phyloP scores from a whole-genome alignment of 108 stramenopile genomes.

The Cyclotella choctawhatcheeana region DNA sequence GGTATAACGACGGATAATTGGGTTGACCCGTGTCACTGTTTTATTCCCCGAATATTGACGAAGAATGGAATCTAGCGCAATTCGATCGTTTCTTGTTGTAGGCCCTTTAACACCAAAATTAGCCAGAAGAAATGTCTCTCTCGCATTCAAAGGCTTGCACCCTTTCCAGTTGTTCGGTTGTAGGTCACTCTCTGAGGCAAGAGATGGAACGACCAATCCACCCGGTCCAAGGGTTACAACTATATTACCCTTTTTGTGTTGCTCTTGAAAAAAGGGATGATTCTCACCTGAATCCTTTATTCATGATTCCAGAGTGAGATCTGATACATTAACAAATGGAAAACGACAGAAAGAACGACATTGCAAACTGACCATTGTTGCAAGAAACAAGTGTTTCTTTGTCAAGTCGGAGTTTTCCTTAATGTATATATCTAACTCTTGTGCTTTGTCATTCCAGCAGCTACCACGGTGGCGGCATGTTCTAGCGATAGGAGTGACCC shows the following conservation, averaged over 20 bases:
- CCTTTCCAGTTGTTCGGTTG: constrained; percentile 1
- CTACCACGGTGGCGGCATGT: too few species aligned
- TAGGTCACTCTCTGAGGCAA: not conserved
- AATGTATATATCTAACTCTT: not conserved
- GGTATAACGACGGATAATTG: too few species aligned
- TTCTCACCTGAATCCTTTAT: not conserved
- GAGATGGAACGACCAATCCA: constrained; percentile 1
- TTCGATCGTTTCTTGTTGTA: not conserved
- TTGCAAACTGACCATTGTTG: too few species aligned
- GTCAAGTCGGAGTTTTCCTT: too few species aligned
- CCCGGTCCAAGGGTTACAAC: constrained; percentile 2
- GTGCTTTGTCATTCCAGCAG: not conserved
- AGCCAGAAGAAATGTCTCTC: not conserved
- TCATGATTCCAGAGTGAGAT: not conserved
- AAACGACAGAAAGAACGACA: too few species aligned
- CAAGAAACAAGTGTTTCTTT: too few species aligned
- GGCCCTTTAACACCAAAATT: not conserved
- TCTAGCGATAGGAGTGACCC: too few species aligned
- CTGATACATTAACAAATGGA: not conserved
- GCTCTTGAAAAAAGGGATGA: not conserved
- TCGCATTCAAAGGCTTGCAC: not conserved
- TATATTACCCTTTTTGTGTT: not conserved
- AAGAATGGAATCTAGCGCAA: not conserved
- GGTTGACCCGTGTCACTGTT: not conserved
- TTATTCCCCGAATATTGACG: not conserved